Percentiles rank a stretch among this genome's conserved stretches.
Conservation (phyloP, 129 eudicot species). For the Helichrysum umbraculigerum region DNA sequence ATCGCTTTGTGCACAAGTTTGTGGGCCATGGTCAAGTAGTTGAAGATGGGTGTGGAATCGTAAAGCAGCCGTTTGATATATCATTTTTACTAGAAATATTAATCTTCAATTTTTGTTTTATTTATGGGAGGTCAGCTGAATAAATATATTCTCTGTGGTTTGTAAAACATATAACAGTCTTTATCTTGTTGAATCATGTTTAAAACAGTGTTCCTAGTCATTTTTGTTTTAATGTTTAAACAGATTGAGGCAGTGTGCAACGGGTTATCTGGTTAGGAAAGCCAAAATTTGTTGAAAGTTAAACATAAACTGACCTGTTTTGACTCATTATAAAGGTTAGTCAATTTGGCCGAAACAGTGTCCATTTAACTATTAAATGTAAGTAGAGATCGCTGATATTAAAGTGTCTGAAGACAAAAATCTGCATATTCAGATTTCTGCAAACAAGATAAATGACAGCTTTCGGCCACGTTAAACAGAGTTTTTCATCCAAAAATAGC, state of each 20-base stretch:
- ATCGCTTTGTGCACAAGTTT: not conserved
- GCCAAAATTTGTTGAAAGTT: too few species aligned
- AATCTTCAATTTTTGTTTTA: constrained; percentile 16
- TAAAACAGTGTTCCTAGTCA: too few species aligned
- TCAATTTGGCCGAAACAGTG: too few species aligned
- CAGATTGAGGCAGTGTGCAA: too few species aligned
- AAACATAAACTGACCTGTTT: too few species aligned
- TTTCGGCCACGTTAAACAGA: not conserved
- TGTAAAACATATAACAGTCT: constrained; percentile 4
- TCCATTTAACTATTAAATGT: too few species aligned
- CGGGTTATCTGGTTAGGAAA: too few species aligned
- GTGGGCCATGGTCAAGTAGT: not conserved
- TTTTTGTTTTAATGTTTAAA: too few species aligned
- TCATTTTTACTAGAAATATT: constrained; percentile 28
- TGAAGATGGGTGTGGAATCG: constrained; percentile 1
- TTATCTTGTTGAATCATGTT: not conserved
- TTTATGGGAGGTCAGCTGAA: constrained; percentile 16
- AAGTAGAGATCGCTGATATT: too few species aligned
- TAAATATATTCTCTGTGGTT: constrained; percentile 8
- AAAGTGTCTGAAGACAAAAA: not conserved
- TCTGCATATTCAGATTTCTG: not conserved
- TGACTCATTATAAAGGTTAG: too few species aligned
- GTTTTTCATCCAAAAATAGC: not conserved
- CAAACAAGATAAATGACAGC: not conserved
- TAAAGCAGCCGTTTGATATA: constrained; percentile 14